phyloP scores from a whole-genome alignment of 2,329 filamentous ascomycete genomes.

The Diaporthe australafricana region DNA sequence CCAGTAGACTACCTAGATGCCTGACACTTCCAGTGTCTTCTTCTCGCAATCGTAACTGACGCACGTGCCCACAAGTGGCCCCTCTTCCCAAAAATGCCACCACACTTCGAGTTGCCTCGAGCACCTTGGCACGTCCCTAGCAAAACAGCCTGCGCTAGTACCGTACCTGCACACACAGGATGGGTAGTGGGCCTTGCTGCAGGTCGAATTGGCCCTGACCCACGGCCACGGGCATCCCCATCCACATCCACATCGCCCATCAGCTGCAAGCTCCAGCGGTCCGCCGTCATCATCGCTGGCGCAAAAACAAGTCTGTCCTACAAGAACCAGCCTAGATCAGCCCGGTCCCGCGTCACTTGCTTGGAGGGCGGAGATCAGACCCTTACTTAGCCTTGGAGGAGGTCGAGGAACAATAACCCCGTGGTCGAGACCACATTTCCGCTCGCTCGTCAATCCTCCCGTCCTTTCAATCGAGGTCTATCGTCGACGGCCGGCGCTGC shows the following conservation, averaged over 20 bases:
- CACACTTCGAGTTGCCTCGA: not conserved
- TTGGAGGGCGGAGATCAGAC: not conserved
- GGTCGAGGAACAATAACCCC: slow-evolving; percentile 9
- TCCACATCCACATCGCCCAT: not conserved
- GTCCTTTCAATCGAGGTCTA: slow-evolving; percentile 8
- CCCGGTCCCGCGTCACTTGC: not conserved
- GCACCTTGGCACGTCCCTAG: not conserved
- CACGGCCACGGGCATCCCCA: slow-evolving; percentile 20
- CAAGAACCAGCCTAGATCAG: not conserved
- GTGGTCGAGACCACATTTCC: slow-evolving; percentile 5
- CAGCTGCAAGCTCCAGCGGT: slow-evolving; percentile 15
- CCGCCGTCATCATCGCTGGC: slow-evolving; percentile 22
- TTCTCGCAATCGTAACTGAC: not conserved
- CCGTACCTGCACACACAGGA: slow-evolving; percentile 19
- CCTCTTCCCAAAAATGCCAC: not conserved
- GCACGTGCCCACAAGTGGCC: slow-evolving; percentile 26
- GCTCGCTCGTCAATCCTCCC: not conserved
- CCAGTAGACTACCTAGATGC: not conserved
- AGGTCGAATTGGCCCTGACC: slow-evolving; percentile 28
- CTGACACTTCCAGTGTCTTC: not conserved
- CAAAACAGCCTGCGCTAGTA: not conserved
- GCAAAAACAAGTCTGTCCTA: not conserved
- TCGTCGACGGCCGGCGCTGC: slow-evolving; percentile 21
- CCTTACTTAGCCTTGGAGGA: not conserved
- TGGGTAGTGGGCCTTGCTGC: slow-evolving; percentile 23